A percentile compares a stretch with the other conserved stretches of the same genome.
These are phyloP conservation scores for Peronosclerospora sorghi DNA, from an alignment of 352 stramenopile genomes.

Conservation along the genomic window DNA sequence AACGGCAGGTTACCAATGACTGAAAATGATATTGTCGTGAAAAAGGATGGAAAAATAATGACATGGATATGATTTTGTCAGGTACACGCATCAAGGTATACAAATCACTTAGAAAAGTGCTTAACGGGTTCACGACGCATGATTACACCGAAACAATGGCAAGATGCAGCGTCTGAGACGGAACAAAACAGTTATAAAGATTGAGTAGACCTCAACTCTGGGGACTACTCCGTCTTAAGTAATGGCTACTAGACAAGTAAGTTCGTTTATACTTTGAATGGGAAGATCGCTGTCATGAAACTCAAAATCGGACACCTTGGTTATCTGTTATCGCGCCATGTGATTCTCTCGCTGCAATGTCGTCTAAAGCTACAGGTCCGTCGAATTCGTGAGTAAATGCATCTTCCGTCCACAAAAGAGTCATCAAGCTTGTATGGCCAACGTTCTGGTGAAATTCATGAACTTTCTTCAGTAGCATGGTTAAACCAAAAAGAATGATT, in stretches of 20 bases:
- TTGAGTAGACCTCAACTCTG: slow-evolving; percentile 24
- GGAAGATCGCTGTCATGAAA: slow-evolving; percentile 4
- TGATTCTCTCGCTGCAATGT: slow-evolving; percentile 3
- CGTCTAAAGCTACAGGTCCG: background rate
- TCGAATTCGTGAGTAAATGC: too few species aligned
- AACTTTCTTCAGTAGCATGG: slow-evolving; percentile 61
- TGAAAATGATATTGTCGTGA: slow-evolving; percentile 1
- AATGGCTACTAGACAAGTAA: too few species aligned
- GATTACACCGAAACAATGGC: slow-evolving; percentile 22
- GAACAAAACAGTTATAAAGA: slow-evolving; percentile 29
- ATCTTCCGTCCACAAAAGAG: slow-evolving; percentile 41
- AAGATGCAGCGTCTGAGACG: slow-evolving; percentile 24
- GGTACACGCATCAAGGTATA: slow-evolving; percentile 61
- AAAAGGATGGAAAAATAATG: slow-evolving; percentile 31
- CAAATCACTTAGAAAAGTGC: slow-evolving; percentile 65
- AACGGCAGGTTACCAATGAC: slow-evolving; percentile 29
- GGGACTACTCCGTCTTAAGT: background rate
- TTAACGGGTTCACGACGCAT: slow-evolving; percentile 45
- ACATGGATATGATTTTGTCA: slow-evolving; percentile 6
- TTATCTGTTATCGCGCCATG: slow-evolving; percentile 4
- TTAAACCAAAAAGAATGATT: slow-evolving; percentile 89
- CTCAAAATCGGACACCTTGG: slow-evolving; percentile 33
- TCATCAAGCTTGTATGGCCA: slow-evolving; percentile 67
- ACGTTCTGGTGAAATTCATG: slow-evolving; percentile 63
- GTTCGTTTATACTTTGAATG: too few species aligned